Evolutionary conservation across 208 protist species (phyloP), one percentile per base, ranked within the genome.

Genomic region (Trypanosomatidae sp.): DNA sequence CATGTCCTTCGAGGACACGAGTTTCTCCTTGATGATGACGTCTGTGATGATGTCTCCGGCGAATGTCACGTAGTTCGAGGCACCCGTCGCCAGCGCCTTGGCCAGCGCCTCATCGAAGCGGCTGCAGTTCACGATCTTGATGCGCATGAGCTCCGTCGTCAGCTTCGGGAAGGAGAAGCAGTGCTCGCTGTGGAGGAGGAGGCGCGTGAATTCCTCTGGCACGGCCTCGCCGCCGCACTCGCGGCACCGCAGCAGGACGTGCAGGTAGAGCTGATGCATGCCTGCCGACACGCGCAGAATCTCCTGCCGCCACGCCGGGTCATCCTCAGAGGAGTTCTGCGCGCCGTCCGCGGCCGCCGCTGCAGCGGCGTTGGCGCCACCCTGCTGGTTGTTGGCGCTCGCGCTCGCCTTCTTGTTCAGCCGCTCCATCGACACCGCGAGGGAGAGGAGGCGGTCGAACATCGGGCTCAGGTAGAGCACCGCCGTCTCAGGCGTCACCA

Each of bases 21-120:
- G 56, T 73, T 90, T 92, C 66, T 98, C 90, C 59, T 95, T 86
- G 43, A 98, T 81, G n/a, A 98, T 74, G 30, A 88, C 88, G 22
- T 74, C 74, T 39, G 78, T 85, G 53, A 98, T 87, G 17, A 97
- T 75, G 33, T 87, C 69, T 10, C 91, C 87, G 5, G 91, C 90
- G 73, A 96, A 98, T 30, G 91, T 87, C 52, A 95, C 73, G 56
- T 83, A 80, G 58, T 56, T 73, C 49, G 77, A 78, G 10, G 64
- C 62, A 17, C 70, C 59, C 0, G 64, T 70, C 36, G 79, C 73
- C 17, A 97, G 62, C 39, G 78, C 78, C 77, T 91, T 84, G 13
- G 94, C 91, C 36, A 99, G 84, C 33, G 89, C 90, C 9, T 90
- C 83, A 73, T 98, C 95, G 30, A 98, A 88, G 52, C 89, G 88